Evolutionary conservation across 345 rosid genomes (phyloP), one percentile per base, ranked within the genome.

Genomic region (Acer saccharum): DNA sequence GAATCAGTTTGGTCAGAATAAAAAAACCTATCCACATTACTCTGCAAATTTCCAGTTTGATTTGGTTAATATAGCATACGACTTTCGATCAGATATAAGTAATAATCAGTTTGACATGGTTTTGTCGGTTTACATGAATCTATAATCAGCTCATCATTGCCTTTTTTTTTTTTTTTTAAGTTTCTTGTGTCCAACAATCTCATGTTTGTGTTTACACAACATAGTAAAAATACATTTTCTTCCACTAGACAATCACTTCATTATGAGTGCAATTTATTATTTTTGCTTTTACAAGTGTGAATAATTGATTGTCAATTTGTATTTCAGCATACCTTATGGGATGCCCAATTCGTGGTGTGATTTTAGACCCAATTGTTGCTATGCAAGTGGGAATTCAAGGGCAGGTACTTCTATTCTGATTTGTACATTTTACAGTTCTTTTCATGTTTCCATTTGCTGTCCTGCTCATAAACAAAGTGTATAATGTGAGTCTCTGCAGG

Each of bases 361-460:
- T 95, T 83, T 83, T 93, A 82, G 97, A 95, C 77, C 99, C 99
- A 21, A 79, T 95, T 63, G 87, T 91, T 61, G 97, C 96, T 20
- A 88, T 93, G 92, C 94, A 89, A 84, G 88, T 92, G 96, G 98
- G 98, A 35, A 94, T 92, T 81, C 97, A 92, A 81, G 98, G 99
- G 73, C 99, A 95, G 96, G 95, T 95, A 87, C 68, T 63, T 68
- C 18, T 72, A 14, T 14, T 66, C 32, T 55, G 43, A 52, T 79
- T n/a, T 69, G 13, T 61, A 71, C 32, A 57, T 50, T 50, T 52
- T 50, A 6, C 67, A 48, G 78, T 54, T 39, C 46, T 43, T 43
- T 60, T 55, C 14, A n/a, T 44, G 3, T 68, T 43, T 63, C 20
- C 60, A n/a, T 73, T 29, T 13, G 13, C 14, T 72, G 7, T 41